Conservation (phyloP, 164 flowering plant genomes). For the Vitis riparia region DNA sequence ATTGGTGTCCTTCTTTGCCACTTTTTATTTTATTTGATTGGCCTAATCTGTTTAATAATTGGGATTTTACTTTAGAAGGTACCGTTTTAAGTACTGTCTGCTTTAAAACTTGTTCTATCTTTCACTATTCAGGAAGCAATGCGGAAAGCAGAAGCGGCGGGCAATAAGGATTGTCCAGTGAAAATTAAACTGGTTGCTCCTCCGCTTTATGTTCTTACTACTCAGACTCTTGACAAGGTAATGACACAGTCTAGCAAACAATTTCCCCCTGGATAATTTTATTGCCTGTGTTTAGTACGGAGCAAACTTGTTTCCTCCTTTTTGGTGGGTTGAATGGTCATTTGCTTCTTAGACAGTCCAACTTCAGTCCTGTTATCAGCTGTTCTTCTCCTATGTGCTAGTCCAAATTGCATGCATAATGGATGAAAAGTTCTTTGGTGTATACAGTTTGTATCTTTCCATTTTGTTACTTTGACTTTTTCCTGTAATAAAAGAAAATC, state of each 20-base stretch:
- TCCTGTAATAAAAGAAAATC: too few relatives aligned
- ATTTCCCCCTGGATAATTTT: neutral
- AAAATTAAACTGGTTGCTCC: constrained; percentile 94
- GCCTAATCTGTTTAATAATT: neutral
- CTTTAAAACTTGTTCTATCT: constrained; percentile 1
- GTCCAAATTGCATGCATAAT: neutral
- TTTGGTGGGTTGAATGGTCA: too few relatives aligned
- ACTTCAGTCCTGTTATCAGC: neutral
- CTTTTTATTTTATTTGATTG: neutral
- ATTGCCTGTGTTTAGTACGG: too few relatives aligned
- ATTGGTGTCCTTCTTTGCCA: neutral
- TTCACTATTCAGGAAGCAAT: constrained; percentile 74
- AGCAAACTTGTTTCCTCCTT: too few relatives aligned
- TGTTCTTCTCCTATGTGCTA: neutral
- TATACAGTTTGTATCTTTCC: neutral
- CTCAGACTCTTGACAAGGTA: constrained; percentile 97
- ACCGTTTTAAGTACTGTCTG: neutral
- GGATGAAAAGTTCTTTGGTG: neutral
- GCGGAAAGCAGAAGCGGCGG: constrained; percentile 95
- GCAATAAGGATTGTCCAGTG: constrained; percentile 89
- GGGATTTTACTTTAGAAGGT: too few relatives aligned
- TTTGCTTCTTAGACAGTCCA: too few relatives aligned
- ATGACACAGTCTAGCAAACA: too few relatives aligned
- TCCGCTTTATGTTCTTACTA: constrained; percentile 91
- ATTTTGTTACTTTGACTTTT: neutral